Base-by-base conservation (phyloP, 2,329 filamentous ascomycete species). In the Rhytidhysteron rufulum region DNA sequence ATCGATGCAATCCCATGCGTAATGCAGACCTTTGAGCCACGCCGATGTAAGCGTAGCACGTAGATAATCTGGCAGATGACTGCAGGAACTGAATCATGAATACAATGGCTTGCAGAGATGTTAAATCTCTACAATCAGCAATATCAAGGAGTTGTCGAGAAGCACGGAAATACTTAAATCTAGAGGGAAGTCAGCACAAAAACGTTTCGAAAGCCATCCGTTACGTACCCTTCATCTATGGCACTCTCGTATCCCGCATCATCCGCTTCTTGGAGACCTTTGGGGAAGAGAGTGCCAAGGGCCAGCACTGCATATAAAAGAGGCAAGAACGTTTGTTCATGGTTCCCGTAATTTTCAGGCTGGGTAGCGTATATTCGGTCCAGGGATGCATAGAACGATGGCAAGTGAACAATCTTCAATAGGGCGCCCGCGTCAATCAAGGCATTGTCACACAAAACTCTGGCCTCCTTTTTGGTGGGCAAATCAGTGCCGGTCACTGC, bases 381-480 rank as follows among this genome's bases (percentile, higher is more conserved):
- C 47, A 95, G 77, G 54, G 80, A 82, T 43, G 79, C 76, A 66
- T 85, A 88, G 60, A 95, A 96, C 0, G 80, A 80, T 0, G 90
- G 90, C 36, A 86, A 73, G 57, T 96, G 89, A 4, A 95, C 78
- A 41, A 91, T 83, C 27, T 86, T 80, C 62, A 85, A 73, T 39
- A 85, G 65, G 18, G 77, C 73, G 48, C 79, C 77, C 21, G 78
- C 79, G 57, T 85, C 79, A 42, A 82, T 74, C 19, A 85, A 65
- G 19, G 80, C 77, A 55, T 75, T 77, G 40, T 74, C 71, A 58
- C 79, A 82, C 27, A 84, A 63, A 40, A 73, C 66, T 24, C 68
- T 69, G 18, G 80, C 80, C 39, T 78, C 69, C 32, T 75, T 71
- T 53, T 71, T 74, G 0, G 82, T 71, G 1, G 91, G 91, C 13